Evolutionary conservation across 1,284 basidiomycete species (phyloP).

Genomic region (Agaricales sp.): DNA sequence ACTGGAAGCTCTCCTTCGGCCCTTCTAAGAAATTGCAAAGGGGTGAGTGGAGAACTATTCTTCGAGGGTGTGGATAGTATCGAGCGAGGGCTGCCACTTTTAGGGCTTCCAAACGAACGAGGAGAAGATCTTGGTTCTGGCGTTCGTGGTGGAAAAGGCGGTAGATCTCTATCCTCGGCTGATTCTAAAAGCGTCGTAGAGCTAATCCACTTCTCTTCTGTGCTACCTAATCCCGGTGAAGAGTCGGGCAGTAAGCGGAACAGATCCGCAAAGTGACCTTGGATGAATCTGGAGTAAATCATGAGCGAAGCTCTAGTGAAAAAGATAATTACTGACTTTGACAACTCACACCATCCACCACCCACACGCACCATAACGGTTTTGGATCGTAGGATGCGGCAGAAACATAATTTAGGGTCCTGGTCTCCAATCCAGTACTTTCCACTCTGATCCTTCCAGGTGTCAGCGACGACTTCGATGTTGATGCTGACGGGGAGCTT

Average conservation of each 20-base stretch:
- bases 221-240: conserved; percentile 37
- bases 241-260: conserved; percentile 58
- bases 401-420: conserved; percentile 83
- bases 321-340: conserved; percentile 47
- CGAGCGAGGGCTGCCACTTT: conserved; percentile 33
- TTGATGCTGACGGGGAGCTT: conserved; percentile 79
- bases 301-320: conserved; percentile 1
- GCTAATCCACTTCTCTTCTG: conserved; percentile 74
- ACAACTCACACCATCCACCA: conserved; percentile 89
- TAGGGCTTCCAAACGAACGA: conserved; percentile 20
- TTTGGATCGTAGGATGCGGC: conserved; percentile 83
- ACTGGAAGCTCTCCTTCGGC: conserved; percentile 21
- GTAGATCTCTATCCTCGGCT: conserved; percentile 27
- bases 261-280: conserved; percentile 75
- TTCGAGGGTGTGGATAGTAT: conserved; percentile 33
- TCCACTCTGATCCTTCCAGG: conserved; percentile 85
- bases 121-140: conserved; percentile 53
- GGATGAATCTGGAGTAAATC: conserved; percentile 60
- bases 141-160: conserved; percentile 43
- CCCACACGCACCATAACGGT: conserved; percentile 94
- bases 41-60: conserved; percentile 36
- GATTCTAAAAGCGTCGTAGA: conserved; percentile 59
- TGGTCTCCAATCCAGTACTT: conserved; percentile 93
- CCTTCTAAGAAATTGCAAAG: conserved; percentile 47
- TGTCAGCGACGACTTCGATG: conserved; percentile 71